phyloP scores from a whole-genome alignment of 2,329 filamentous ascomycete genomes.

The Nemania sp. region DNA sequence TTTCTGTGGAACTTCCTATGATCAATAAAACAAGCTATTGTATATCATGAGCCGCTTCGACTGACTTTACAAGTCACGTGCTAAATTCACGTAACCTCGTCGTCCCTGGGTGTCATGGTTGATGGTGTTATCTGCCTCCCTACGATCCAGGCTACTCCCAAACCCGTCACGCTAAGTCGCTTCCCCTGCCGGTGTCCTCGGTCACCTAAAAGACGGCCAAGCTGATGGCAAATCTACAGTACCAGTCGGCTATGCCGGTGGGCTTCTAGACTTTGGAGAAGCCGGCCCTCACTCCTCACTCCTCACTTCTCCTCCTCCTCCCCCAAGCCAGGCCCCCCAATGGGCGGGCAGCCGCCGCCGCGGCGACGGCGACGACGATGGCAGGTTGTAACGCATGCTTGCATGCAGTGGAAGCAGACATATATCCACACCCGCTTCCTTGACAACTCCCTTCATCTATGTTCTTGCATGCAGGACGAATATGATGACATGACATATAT shows the following conservation, averaged over 20 bases:
- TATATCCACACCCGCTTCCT: slow-evolving; percentile 9
- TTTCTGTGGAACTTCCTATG: slow-evolving; percentile 2
- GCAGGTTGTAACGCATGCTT: slow-evolving; percentile 26
- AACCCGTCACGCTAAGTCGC: slow-evolving; percentile 8
- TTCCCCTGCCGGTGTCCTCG: slow-evolving; percentile 3
- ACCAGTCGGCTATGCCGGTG: slow-evolving; percentile 23
- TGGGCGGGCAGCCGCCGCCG: slow-evolving; percentile 27
- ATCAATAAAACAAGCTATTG: background rate
- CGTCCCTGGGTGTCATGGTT: background rate
- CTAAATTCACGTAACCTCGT: background rate
- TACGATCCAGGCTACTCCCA: slow-evolving; percentile 14
- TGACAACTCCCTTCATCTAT: slow-evolving; percentile 9
- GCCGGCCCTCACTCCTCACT: background rate
- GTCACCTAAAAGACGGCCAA: slow-evolving; percentile 9
- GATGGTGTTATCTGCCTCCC: slow-evolving; percentile 5
- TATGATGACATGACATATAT: slow-evolving; percentile 32
- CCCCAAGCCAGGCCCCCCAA: background rate
- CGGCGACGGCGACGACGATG: slow-evolving; percentile 21
- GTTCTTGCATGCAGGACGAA: slow-evolving; percentile 27
- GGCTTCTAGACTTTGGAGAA: slow-evolving; percentile 21
- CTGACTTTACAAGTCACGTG: slow-evolving; percentile 30
- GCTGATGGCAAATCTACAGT: slow-evolving; percentile 21
- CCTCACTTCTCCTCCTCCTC: background rate
- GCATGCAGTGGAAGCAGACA: slow-evolving; percentile 22
- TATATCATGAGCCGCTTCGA: background rate